Evolutionary conservation across 1,284 basidiomycete genomes (phyloP), one percentile per base, ranked within the genome.

Genomic region (Cryptococcus maquisensis): DNA sequence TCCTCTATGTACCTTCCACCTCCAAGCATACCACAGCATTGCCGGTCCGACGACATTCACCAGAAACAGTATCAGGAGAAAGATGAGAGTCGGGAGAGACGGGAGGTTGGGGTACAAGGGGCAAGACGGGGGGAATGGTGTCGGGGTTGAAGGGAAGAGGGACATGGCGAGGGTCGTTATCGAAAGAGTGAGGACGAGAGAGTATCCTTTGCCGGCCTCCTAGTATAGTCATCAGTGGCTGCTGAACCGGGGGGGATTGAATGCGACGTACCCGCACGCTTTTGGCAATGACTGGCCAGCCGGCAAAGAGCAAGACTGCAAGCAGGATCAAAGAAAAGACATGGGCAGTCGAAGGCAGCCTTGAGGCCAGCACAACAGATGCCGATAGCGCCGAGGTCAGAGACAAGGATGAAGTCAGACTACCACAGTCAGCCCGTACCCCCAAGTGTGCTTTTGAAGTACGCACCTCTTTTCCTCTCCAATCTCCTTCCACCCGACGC

Each of bases 301-400:
- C 79, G 12, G 88, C 87, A 75, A 96, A 95, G 21, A 86, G 77
- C 63, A 89, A 83, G 46, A 94, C 84, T 37, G 93, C 85, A 71
- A 94, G 88, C 47, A 96, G 79, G 65, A 94, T 83, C 46, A 98
- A 81, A 23, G 90, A 86, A 72, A 98, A 98, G 18, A 97, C 94
- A 40, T 90, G 85, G 38, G 86, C 75, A 69, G 94, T 89, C 57
- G 87, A 85, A 23, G 83, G 78, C 35, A 98, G 80, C 54, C 96
- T 85, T 24, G 93, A 97, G 26, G 93, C 93, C 51, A 98, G 81
- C 36, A 98, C 94, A 42, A 97, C 90, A 15, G 89, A 91, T 5
- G 91, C 90, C 36, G 89, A 94, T 54, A 98, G 86, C 32, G 91
- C 92, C 21, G 94, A 94, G 62, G 97, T 98, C 79, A 95, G 87